phyloP scores from a whole-genome alignment of 2,329 filamentous ascomycete species.

The Periglandula ipomoeae region DNA sequence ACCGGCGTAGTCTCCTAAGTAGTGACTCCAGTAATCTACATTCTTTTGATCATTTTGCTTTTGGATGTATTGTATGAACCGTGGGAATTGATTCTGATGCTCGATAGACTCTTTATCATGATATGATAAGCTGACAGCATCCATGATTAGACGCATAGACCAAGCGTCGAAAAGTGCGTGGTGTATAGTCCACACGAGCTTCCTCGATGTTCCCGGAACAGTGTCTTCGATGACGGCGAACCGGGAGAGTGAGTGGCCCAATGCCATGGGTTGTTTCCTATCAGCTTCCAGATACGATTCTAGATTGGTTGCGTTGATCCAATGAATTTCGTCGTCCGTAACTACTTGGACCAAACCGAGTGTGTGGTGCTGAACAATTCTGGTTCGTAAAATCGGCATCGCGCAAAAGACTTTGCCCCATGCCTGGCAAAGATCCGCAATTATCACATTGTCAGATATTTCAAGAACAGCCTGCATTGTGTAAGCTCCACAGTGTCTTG shows the following conservation, averaged over 20 bases:
- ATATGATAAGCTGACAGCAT: constrained; percentile 18
- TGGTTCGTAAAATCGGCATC: constrained; percentile 30
- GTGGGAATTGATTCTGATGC: constrained; percentile 24
- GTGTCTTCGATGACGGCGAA: constrained; percentile 27
- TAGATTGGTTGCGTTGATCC: constrained; percentile 16
- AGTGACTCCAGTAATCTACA: no score
- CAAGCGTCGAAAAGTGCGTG: neutral
- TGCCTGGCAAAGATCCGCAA: constrained; percentile 7
- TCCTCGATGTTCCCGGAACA: constrained; percentile 26
- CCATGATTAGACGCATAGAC: constrained; percentile 18
- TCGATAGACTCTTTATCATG: neutral
- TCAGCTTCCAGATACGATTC: constrained; percentile 27
- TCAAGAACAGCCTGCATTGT: constrained; percentile 15
- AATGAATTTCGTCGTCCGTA: constrained; percentile 24
- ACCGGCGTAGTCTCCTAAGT: no score
- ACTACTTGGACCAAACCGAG: constrained; percentile 35
- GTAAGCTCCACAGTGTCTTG: constrained; percentile 24
- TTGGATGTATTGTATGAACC: no score
- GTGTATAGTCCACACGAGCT: constrained; percentile 5
- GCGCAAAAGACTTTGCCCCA: constrained; percentile 7
- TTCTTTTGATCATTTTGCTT: no score
- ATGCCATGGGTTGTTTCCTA: constrained; percentile 23
- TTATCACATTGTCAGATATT: constrained; percentile 5
- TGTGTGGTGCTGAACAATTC: constrained; percentile 32
- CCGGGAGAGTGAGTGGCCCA: constrained; percentile 31